phyloP scores from a whole-genome alignment of 163 green algal species.

The Scenedesmus sp. region DNA sequence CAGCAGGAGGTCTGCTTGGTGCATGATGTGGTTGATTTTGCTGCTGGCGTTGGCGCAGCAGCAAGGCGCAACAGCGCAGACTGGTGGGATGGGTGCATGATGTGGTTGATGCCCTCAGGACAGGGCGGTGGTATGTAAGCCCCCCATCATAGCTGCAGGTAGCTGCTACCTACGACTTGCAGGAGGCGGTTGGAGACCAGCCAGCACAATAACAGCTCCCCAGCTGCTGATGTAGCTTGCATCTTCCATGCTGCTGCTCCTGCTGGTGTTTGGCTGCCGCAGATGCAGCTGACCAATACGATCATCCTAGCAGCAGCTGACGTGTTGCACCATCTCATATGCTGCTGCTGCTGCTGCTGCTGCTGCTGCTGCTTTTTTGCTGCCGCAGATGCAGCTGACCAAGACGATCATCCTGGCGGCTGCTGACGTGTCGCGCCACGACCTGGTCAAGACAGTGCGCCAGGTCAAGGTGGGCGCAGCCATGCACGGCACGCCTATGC shows the following conservation, averaged over 20 bases:
- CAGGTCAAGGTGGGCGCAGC: not conserved
- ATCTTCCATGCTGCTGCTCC: not conserved
- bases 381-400: not conserved
- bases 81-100: too few relatives aligned
- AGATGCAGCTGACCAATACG: not conserved
- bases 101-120: too few relatives aligned
- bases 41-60: too few relatives aligned
- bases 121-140: too few relatives aligned
- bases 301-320: not conserved
- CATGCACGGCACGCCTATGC: constrained; percentile 2
- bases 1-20: too few relatives aligned
- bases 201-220: too few relatives aligned
- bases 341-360: not conserved
- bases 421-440: constrained; percentile 3
- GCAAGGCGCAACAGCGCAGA: too few relatives aligned
- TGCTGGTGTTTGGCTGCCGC: too few relatives aligned
- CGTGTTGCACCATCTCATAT: not conserved
- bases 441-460: not conserved
- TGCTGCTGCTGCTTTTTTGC: not conserved
- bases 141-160: too few relatives aligned
- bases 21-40: too few relatives aligned
- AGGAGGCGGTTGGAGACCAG: too few relatives aligned
- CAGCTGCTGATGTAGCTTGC: not conserved
- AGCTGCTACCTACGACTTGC: too few relatives aligned
- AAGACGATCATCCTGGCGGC: constrained; percentile 24